These are phyloP conservation scores for Amanita molliuscula DNA, from an alignment of 768 basidiomycete genomes.

Conservation along the genomic window DNA sequence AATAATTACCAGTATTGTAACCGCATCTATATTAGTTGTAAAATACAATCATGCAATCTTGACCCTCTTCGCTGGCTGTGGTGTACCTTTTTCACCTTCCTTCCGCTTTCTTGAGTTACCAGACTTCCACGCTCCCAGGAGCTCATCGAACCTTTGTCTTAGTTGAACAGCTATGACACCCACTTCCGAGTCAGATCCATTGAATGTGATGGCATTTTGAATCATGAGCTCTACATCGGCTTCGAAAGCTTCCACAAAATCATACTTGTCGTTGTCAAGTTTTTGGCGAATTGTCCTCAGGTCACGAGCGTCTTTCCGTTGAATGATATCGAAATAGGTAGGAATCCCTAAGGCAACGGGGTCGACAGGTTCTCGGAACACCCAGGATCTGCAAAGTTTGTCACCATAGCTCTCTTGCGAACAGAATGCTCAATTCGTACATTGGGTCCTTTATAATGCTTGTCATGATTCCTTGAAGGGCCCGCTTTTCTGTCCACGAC, in stretches of 20 bases:
- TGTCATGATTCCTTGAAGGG: conserved; percentile 60
- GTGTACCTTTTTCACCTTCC: conserved; percentile 53
- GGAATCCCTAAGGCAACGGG: conserved; percentile 77
- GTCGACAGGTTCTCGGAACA: conserved; percentile 85
- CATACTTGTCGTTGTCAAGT: conserved; percentile 77
- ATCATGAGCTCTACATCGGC: conserved; percentile 85
- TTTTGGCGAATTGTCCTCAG: conserved; percentile 72
- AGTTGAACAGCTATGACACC: conserved; percentile 46
- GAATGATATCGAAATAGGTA: conserved; percentile 80
- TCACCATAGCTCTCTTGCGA: neutral
- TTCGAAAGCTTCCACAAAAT: conserved; percentile 66
- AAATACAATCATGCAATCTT: conserved; percentile 39
- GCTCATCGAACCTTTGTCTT: conserved; percentile 41
- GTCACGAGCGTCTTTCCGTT: conserved; percentile 80
- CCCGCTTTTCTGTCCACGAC: conserved; percentile 69
- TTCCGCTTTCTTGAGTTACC: conserved; percentile 61
- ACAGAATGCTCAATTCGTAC: conserved; percentile 26
- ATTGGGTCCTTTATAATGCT: conserved; percentile 57
- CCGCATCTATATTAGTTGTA: conserved; percentile 8
- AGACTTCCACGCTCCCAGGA: conserved; percentile 38
- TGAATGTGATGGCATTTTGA: conserved; percentile 82
- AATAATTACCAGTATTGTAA: conserved; percentile 9
- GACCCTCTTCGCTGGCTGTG: conserved; percentile 59
- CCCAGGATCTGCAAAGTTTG: conserved; percentile 44
- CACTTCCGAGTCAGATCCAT: conserved; percentile 74